Evolutionary conservation across 768 basidiomycete species (phyloP).

Genomic region (Neoboletus magnificus): DNA sequence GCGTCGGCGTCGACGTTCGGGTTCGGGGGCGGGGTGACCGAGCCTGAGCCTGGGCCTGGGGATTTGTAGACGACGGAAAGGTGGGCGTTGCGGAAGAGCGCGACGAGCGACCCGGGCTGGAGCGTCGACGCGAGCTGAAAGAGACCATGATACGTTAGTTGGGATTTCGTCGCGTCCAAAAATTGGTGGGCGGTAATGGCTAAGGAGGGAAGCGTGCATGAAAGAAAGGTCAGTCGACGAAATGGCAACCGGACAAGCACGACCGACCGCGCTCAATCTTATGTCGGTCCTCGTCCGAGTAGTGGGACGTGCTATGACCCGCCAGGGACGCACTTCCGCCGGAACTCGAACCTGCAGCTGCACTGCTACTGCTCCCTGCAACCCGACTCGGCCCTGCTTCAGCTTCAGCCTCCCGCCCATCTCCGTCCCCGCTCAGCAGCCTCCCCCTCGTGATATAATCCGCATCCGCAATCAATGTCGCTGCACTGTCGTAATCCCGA

Average conservation of each 20-base stretch:
- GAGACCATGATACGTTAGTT: conserved; percentile 85
- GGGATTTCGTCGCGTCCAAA: conserved; percentile 69
- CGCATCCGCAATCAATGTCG: conserved; percentile 73
- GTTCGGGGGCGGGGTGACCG: neutral
- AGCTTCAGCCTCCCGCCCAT: neutral
- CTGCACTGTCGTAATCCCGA: conserved; percentile 71
- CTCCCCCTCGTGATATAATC: conserved; percentile 67
- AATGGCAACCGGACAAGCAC: neutral
- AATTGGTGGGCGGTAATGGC: conserved; percentile 67
- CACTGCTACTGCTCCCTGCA: neutral
- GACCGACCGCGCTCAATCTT: conserved; percentile 70
- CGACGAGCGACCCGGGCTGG: conserved; percentile 60
- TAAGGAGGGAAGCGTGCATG: conserved; percentile 24
- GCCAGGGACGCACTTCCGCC: conserved; percentile 4
- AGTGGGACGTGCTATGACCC: conserved; percentile 21
- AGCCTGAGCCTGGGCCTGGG: neutral
- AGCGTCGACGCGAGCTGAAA: conserved; percentile 64
- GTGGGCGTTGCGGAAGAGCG: conserved; percentile 88
- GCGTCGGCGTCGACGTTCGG: neutral
- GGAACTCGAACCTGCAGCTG: conserved; percentile 1
- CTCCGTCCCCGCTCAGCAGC: conserved; percentile 38
- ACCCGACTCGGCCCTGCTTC: conserved; percentile 18
- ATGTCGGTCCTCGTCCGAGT: conserved; percentile 50
- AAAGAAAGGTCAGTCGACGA: neutral
- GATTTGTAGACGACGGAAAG: conserved; percentile 80